Conservation (phyloP, 208 protist genomes). For the Leishmania mexicana region DNA sequence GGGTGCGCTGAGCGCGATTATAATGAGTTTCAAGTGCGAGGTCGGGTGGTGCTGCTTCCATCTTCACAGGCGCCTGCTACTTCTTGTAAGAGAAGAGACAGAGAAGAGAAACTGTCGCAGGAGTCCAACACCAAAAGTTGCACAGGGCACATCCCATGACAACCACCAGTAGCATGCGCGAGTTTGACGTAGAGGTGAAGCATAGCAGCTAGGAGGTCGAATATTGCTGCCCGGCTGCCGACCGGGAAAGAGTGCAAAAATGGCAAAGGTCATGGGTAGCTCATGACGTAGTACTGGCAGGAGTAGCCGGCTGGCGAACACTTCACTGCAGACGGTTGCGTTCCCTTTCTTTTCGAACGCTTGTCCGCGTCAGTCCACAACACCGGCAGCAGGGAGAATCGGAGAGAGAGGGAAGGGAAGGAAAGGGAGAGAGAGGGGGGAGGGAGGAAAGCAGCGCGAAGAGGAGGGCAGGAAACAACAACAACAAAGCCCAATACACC, state of each 20-base stretch:
- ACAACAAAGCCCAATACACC: neutral
- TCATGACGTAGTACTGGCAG: neutral
- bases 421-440: neutral
- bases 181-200: neutral
- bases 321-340: neutral
- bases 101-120: neutral
- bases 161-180: neutral
- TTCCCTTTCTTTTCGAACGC: neutral
- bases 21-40: neutral
- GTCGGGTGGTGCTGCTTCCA: neutral
- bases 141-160: neutral
- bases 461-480: neutral
- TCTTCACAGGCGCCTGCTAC: neutral
- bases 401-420: neutral
- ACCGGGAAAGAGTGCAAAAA: neutral
- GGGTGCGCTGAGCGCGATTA: neutral
- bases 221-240: neutral
- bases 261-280: neutral
- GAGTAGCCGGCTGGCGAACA: neutral
- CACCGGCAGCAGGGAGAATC: neutral
- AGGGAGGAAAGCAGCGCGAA: neutral
- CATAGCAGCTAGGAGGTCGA: neutral
- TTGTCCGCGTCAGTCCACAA: neutral
- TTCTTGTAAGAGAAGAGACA: neutral
- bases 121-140: neutral